phyloP scores from a whole-genome alignment of 768 basidiomycete species.

The Coprinopsis sp. region DNA sequence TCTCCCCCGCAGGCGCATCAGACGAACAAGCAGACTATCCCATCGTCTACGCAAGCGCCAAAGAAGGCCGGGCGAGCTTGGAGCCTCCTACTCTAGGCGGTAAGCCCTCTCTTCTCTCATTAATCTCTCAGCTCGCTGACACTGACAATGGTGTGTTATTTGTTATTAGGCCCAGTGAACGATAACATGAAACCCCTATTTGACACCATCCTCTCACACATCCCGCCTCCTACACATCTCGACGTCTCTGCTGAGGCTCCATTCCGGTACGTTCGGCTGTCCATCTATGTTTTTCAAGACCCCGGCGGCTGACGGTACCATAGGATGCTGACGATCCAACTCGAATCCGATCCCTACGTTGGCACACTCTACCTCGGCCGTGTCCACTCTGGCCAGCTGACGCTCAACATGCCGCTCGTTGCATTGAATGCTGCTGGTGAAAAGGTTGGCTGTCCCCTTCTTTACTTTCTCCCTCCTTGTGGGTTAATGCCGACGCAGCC shows the following conservation, averaged over 20 bases:
- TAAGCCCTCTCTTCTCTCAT: too few relatives aligned
- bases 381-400: slow-evolving; percentile 38
- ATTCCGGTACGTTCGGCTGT: too few relatives aligned
- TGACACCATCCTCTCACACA: slow-evolving; percentile 42
- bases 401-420: slow-evolving; percentile 34
- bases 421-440: slow-evolving; percentile 38
- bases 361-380: slow-evolving; percentile 47
- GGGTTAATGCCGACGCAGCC: too few relatives aligned
- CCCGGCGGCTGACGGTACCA: too few relatives aligned
- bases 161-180: too few relatives aligned
- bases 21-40: slow-evolving; percentile 52
- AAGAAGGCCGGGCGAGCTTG: slow-evolving; percentile 43
- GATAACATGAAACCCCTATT: slow-evolving; percentile 40
- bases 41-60: slow-evolving; percentile 46
- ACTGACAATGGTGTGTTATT: too few relatives aligned
- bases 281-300: too few relatives aligned
- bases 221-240: slow-evolving; percentile 37
- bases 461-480: too few relatives aligned
- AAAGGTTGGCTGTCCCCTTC: too few relatives aligned
- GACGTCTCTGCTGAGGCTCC: slow-evolving; percentile 32
- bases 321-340: slow-evolving; percentile 50
- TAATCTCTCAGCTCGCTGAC: too few relatives aligned
- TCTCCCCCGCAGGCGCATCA: too few relatives aligned
- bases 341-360: slow-evolving; percentile 48
- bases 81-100: slow-evolving; percentile 19